These are phyloP conservation scores for Cladosporium austrohemisphaericum DNA, from an alignment of 2,329 filamentous ascomycete genomes.

Conservation along the genomic window DNA sequence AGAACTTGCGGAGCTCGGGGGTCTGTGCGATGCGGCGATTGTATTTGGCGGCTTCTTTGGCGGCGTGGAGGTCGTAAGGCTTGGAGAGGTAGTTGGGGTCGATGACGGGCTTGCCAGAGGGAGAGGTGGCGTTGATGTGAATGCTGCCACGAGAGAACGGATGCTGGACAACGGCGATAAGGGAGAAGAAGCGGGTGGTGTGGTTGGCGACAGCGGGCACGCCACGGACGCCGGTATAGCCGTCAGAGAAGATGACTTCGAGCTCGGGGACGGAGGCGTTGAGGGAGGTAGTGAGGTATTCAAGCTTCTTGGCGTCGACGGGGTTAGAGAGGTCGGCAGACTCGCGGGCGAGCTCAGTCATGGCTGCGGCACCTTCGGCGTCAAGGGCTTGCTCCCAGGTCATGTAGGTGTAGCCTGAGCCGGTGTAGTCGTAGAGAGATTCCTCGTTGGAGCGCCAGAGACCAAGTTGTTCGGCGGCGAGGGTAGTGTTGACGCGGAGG, in stretches of 20 bases:
- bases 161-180: conserved; percentile 53
- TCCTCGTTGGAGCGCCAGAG: conserved; percentile 33
- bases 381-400: conserved; percentile 41
- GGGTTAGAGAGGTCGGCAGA: conserved; percentile 14
- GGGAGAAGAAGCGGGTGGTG: conserved; percentile 48
- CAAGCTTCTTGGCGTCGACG: conserved; percentile 40
- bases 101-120: conserved; percentile 23
- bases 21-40: conserved; percentile 41
- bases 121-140: conserved; percentile 28
- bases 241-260: conserved; percentile 46
- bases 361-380: conserved; percentile 27
- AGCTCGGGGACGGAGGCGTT: conserved; percentile 37
- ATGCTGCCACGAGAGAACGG: conserved; percentile 46
- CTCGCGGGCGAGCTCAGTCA: conserved; percentile 26
- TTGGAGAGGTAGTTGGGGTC: conserved; percentile 30
- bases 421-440: conserved; percentile 41
- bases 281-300: conserved; percentile 35
- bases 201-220: conserved; percentile 31
- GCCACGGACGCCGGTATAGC: conserved; percentile 43
- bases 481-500: conserved; percentile 32
- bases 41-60: conserved; percentile 28
- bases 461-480: conserved; percentile 38
- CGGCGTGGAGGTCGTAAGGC: conserved; percentile 25
- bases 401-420: conserved; percentile 41
- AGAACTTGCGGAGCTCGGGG: conserved; percentile 34